Percentiles rank a stretch among this genome's conserved stretches.
These are phyloP conservation scores for Glonium stellatum DNA, from an alignment of 495 filamentous ascomycete genomes.

Conservation along the genomic window DNA sequence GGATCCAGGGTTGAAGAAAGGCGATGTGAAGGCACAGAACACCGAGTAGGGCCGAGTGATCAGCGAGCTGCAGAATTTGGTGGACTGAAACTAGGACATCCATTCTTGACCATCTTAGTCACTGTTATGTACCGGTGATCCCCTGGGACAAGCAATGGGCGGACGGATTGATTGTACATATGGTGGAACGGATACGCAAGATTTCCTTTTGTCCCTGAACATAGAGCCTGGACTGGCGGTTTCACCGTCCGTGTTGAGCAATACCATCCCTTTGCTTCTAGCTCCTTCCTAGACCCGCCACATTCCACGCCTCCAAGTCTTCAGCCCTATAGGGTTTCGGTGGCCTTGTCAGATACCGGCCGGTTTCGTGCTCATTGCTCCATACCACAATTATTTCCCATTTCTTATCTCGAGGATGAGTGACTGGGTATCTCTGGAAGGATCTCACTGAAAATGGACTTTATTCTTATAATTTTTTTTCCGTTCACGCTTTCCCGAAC, in stretches of 20 bases:
- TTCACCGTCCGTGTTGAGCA: background rate
- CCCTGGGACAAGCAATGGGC: background rate
- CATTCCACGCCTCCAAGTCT: background rate
- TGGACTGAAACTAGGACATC: background rate
- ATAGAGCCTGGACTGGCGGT: constrained; percentile 3
- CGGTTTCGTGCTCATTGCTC: no score
- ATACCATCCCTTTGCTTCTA: background rate
- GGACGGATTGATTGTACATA: background rate
- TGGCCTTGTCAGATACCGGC: background rate
- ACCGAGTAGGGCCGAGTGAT: background rate
- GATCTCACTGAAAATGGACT: no score
- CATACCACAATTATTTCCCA: no score
- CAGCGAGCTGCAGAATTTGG: background rate
- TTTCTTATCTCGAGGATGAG: no score
- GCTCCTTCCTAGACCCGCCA: background rate
- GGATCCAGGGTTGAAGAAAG: constrained; percentile 46
- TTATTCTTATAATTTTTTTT: no score
- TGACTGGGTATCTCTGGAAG: no score
- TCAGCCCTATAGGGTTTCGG: background rate
- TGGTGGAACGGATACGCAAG: background rate
- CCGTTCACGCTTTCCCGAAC: no score
- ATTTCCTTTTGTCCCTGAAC: background rate
- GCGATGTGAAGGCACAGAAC: background rate
- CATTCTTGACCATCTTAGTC: background rate
- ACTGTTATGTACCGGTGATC: background rate